A percentile compares a stretch with the other conserved stretches of the same genome.
Conservation (phyloP, 2,329 filamentous ascomycete species). For the Chalara sp. region DNA sequence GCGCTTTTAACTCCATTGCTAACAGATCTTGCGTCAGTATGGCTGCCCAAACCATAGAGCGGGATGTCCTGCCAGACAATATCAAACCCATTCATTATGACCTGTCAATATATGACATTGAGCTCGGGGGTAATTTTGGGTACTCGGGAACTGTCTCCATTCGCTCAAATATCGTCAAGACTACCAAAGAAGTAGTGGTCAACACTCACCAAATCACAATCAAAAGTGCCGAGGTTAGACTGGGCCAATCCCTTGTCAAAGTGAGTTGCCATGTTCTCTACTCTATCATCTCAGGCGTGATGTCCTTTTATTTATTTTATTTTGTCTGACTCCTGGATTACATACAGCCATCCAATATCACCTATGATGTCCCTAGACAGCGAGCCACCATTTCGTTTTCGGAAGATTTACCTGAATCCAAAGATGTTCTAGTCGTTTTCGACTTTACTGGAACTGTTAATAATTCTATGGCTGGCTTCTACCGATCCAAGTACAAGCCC, state of each 20-base stretch:
- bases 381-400: slow-evolving; percentile 73
- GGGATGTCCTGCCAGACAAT: slow-evolving; percentile 53
- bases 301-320: no score
- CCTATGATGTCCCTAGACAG: slow-evolving; percentile 79
- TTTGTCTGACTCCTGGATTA: neutral
- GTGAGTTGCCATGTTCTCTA: no score
- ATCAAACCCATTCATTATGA: slow-evolving; percentile 83
- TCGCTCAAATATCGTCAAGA: slow-evolving; percentile 62
- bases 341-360: slow-evolving; percentile 58
- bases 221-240: slow-evolving; percentile 52
- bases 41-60: slow-evolving; percentile 40
- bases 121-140: slow-evolving; percentile 60
- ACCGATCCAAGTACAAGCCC: slow-evolving; percentile 89
- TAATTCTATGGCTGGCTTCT: slow-evolving; percentile 89
- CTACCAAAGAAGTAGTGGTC: slow-evolving; percentile 70
- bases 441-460: slow-evolving; percentile 79
- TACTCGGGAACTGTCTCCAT: slow-evolving; percentile 86
- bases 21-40: slow-evolving; percentile 9
- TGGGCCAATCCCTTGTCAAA: neutral
- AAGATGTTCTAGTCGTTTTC: slow-evolving; percentile 61
- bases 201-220: slow-evolving; percentile 84
- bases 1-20: neutral
- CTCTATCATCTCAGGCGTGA: no score
- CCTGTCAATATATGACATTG: slow-evolving; percentile 73
- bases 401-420: slow-evolving; percentile 59